Percentiles rank a stretch among this genome's conserved stretches.
phyloP scores from a whole-genome alignment of 768 basidiomycete genomes.

The Russula compacta region DNA sequence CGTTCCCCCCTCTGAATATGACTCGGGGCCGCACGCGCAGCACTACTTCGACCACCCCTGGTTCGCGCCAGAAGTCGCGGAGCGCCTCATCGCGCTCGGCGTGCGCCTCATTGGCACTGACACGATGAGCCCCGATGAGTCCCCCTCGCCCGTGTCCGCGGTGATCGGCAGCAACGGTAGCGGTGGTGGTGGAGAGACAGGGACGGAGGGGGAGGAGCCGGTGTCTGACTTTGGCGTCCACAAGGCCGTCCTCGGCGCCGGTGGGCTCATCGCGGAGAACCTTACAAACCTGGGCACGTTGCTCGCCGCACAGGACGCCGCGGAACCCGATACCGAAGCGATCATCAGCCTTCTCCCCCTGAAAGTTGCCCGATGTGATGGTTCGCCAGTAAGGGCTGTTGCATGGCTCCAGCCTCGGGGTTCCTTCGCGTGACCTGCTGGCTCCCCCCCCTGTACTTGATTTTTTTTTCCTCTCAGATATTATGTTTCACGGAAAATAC shows the following conservation, averaged over 20 bases:
- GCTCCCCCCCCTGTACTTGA: not conserved
- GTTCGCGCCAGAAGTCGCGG: constrained; percentile 22
- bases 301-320: constrained; percentile 3
- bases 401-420: constrained; percentile 15
- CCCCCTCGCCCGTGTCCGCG: constrained; percentile 4
- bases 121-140: constrained; percentile 24
- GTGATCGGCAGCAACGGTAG: not conserved
- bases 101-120: constrained; percentile 24
- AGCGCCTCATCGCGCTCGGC: constrained; percentile 21
- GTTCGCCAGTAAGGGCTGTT: constrained; percentile 25
- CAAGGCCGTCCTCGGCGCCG: constrained; percentile 19
- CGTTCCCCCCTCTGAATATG: not conserved
- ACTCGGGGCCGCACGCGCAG: not conserved
- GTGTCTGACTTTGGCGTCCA: constrained; percentile 21
- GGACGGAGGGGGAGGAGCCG: not conserved
- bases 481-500: not conserved
- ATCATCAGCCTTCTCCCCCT: constrained; percentile 23
- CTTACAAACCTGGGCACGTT: constrained; percentile 22
- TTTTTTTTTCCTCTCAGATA: not conserved
- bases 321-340: not conserved
- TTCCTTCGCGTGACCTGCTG: not conserved
- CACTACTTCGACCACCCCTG: constrained; percentile 26
- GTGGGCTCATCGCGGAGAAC: constrained; percentile 25
- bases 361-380: constrained; percentile 23
- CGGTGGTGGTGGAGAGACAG: not conserved